Percentiles rank a stretch among this genome's conserved stretches.
Evolutionary conservation across 495 filamentous ascomycete genomes (phyloP).

Genomic region (Podospora fimiseda): DNA sequence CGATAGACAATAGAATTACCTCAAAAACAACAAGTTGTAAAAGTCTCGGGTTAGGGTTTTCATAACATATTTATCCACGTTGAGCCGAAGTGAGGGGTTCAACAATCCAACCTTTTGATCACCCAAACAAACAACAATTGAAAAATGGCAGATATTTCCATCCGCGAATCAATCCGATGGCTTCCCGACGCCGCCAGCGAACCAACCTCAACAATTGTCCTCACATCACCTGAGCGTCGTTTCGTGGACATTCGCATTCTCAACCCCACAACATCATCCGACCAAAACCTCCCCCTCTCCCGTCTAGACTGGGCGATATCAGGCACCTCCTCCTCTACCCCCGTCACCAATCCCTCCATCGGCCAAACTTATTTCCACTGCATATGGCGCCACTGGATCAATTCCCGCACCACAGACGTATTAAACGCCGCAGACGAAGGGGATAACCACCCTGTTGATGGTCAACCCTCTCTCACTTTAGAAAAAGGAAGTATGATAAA

Average conservation of each 20-base stretch:
- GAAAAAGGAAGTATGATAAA: constrained; percentile 48
- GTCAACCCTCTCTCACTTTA: constrained; percentile 34
- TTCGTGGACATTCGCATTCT: constrained; percentile 49
- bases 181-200: constrained; percentile 33
- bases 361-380: constrained; percentile 19
- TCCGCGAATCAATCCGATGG: constrained; percentile 38
- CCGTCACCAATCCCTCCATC: neutral
- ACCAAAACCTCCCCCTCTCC: constrained; percentile 6
- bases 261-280: neutral
- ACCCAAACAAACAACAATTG: neutral
- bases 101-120: too few relatives aligned
- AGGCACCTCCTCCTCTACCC: constrained; percentile 33
- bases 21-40: too few relatives aligned
- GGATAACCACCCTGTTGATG: constrained; percentile 36
- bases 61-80: too few relatives aligned
- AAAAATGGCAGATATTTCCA: constrained; percentile 34
- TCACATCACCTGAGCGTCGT: constrained; percentile 41
- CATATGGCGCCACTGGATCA: constrained; percentile 49
- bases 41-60: too few relatives aligned
- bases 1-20: too few relatives aligned
- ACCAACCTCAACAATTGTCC: constrained; percentile 39
- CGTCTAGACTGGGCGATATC: constrained; percentile 50
- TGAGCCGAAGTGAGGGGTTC: too few relatives aligned
- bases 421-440: constrained; percentile 43
- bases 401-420: constrained; percentile 32